Percentiles rank a stretch among this genome's conserved stretches.
Conservation (phyloP, 495 filamentous ascomycete genomes). For the Xylaria venustula region DNA sequence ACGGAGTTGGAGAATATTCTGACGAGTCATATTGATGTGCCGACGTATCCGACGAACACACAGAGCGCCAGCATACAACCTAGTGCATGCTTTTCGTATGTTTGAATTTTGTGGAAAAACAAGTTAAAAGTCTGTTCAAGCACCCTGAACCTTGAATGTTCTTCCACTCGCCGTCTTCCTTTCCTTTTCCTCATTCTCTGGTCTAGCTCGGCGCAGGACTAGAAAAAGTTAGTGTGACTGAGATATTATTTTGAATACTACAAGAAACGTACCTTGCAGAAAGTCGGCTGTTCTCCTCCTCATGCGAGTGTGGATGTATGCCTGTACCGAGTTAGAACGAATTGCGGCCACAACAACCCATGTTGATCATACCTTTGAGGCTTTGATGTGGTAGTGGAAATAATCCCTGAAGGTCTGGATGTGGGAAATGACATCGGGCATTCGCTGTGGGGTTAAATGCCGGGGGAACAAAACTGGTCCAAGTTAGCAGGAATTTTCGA, state of each 20-base stretch:
- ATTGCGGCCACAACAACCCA: background rate
- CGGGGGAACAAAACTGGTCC: conserved; percentile 85
- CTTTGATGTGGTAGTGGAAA: conserved; percentile 99
- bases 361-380: conserved; percentile 68
- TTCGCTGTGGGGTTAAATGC: conserved; percentile 83
- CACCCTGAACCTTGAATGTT: conserved; percentile 71
- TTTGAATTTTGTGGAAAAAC: background rate
- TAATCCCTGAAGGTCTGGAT: conserved; percentile 99
- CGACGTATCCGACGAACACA: background rate
- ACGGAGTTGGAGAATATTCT: background rate
- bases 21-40: background rate
- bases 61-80: background rate
- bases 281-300: conserved; percentile 95
- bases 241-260: conserved; percentile 28
- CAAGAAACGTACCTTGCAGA: conserved; percentile 70
- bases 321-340: conserved; percentile 45
- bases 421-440: conserved; percentile 94
- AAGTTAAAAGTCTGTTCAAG: conserved; percentile 18
- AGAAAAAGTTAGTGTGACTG: conserved; percentile 15
- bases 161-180: conserved; percentile 96
- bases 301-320: conserved; percentile 98
- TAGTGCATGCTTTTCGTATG: background rate
- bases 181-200: conserved; percentile 96
- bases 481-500: conserved; percentile 17
- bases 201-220: conserved; percentile 88